Conservation (phyloP, 805 yeast genomes). For the Cephaloascus fragrans region DNA sequence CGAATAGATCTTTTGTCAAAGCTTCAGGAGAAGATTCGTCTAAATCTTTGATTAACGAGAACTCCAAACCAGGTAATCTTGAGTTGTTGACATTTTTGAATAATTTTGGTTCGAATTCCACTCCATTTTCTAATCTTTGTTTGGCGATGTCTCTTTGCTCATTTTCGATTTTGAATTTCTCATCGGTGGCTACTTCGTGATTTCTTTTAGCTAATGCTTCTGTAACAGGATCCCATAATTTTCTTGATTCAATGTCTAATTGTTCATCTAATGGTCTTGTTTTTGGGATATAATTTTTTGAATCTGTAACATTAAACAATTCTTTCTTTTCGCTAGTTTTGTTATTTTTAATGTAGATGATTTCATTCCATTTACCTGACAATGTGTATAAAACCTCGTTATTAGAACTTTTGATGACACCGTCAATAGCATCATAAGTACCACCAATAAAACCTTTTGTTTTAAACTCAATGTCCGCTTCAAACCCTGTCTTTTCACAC, state of each 20-base stretch:
- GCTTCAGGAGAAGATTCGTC: constrained; percentile 38
- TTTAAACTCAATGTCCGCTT: constrained; percentile 85
- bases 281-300: constrained; percentile 47
- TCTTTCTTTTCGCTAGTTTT: constrained; percentile 35
- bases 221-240: constrained; percentile 74
- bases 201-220: constrained; percentile 73
- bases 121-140: constrained; percentile 67
- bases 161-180: constrained; percentile 80
- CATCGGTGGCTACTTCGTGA: constrained; percentile 79
- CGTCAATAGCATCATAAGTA: constrained; percentile 82
- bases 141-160: constrained; percentile 71
- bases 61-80: constrained; percentile 16
- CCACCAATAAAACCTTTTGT: constrained; percentile 93
- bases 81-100: constrained; percentile 41
- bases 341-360: constrained; percentile 56
- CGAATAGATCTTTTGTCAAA: constrained; percentile 47
- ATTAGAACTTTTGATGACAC: constrained; percentile 42
- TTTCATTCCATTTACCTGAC: constrained; percentile 90
- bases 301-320: constrained; percentile 24
- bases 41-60: constrained; percentile 32
- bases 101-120: constrained; percentile 70
- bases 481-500: constrained; percentile 46
- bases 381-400: constrained; percentile 56
- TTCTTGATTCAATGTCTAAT: constrained; percentile 70
- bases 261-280: constrained; percentile 78